Evolutionary conservation across 495 filamentous ascomycete genomes (phyloP).

Genomic region (Aspergillus coremiiformis): DNA sequence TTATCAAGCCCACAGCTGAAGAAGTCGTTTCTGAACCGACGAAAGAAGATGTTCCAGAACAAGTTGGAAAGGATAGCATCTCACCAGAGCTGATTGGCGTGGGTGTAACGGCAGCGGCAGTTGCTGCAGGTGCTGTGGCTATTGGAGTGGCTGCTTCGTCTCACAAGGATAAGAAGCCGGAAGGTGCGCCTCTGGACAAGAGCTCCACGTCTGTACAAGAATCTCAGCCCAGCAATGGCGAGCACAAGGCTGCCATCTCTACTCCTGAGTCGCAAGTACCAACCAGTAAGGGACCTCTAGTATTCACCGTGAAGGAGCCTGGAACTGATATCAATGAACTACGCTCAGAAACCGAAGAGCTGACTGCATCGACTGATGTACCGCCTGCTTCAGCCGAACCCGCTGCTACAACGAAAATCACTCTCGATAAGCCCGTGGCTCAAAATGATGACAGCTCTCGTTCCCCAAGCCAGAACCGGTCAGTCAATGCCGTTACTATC

Average conservation of each 20-base stretch:
- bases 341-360: neutral
- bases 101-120: neutral
- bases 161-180: neutral
- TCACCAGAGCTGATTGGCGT: neutral
- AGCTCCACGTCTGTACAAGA: neutral
- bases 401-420: conserved; percentile 1
- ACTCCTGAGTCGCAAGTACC: neutral
- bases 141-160: neutral
- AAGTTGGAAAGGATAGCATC: conserved; percentile 1
- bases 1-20: neutral
- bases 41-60: neutral
- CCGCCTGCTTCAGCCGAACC: neutral
- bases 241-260: neutral
- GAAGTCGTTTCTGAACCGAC: neutral
- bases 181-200: neutral
- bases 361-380: neutral
- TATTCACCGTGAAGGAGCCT: neutral
- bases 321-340: neutral
- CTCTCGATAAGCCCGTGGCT: conserved; percentile 6
- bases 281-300: neutral
- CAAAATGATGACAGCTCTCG: conserved; percentile 30
- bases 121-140: neutral
- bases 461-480: conserved; percentile 38
- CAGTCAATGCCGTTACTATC: conserved; percentile 40
- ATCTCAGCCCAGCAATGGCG: neutral